A percentile compares a stretch with the other conserved stretches of the same genome.
phyloP scores from a whole-genome alignment of 768 basidiomycete genomes.

The Termitomyces heimii region DNA sequence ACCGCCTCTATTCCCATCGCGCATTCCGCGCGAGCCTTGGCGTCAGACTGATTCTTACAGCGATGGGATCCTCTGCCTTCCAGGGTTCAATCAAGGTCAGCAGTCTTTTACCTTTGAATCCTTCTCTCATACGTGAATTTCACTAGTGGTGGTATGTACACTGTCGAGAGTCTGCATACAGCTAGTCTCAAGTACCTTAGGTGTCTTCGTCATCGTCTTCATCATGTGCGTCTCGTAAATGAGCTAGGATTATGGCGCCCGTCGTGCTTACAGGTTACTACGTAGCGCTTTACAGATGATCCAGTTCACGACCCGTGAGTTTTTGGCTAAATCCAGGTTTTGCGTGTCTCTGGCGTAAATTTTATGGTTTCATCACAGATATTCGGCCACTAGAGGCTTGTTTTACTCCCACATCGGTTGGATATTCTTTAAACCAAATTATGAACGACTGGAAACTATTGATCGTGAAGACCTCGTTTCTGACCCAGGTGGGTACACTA shows the following conservation, averaged over 20 bases:
- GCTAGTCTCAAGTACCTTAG: neutral
- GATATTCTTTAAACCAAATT: constrained; percentile 76
- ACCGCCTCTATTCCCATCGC: constrained; percentile 73
- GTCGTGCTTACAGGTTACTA: neutral
- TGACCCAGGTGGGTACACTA: constrained; percentile 51
- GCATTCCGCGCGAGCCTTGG: constrained; percentile 54
- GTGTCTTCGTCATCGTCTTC: constrained; percentile 1
- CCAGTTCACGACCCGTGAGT: constrained; percentile 1
- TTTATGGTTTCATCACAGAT: constrained; percentile 31
- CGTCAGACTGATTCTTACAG: constrained; percentile 53
- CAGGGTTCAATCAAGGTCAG: constrained; percentile 75
- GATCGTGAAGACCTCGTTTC: constrained; percentile 63
- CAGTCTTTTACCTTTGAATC: neutral
- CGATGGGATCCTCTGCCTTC: constrained; percentile 67
- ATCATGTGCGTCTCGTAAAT: neutral
- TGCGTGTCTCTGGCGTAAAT: neutral
- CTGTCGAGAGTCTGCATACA: neutral
- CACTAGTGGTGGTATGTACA: constrained; percentile 1
- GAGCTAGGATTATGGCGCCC: neutral
- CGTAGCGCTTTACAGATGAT: constrained; percentile 1
- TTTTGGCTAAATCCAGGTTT: neutral
- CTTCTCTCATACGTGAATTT: neutral
- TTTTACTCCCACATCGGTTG: constrained; percentile 80
- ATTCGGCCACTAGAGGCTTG: constrained; percentile 68
- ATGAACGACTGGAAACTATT: constrained; percentile 54